Base-by-base conservation (phyloP, 345 rosid genomes). In the Linum trigynum region DNA sequence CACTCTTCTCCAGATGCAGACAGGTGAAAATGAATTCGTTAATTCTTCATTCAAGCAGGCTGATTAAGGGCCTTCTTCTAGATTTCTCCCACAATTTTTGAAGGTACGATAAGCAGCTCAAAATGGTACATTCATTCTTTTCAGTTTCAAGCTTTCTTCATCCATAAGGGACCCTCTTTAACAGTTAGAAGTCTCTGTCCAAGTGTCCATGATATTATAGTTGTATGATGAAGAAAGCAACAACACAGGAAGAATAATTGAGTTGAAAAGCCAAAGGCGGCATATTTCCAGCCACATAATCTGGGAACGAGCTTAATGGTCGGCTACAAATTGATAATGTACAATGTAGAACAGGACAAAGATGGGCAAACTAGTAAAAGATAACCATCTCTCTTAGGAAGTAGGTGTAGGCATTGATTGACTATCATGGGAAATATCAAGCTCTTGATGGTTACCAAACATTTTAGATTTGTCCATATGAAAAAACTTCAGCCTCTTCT, bases 261-360 rank as follows among this genome's bases (percentile, higher is more conserved):
- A 48, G 14, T 6, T 37, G 23, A 53, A 57, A 39, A 50, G 53
- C 5, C 41, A 7, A 11, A n/a, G 23, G 16, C 65, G 42, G 55
- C 7, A 40, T 53, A 3, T 32, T 69, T 64, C 40, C 36, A 41
- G 57, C 77, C 73, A 69, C 80, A 65, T 32, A 57, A 58, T 63
- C 50, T 45, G 3, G 35, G 67, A 57, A 35, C 48, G 42, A 55
- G 41, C 59, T 2, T 64, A 60, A 3, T 59, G 62, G 76, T 65
- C 65, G 59, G 72, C 64, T 75, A 65, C 36, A 36, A 7, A 43
- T 43, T 4, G 53, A 7, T n/a, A 17, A 69, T 55, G 62, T 64
- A 40, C 59, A 57, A 50, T 53, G 56, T 70, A 56, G 75, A 61
- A 61, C 38, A 57, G 61, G 65, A 64, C 72, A 70, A 70, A 48